Base-by-base conservation (phyloP, 179 eudicot species). In the Corrigiola litoralis region DNA sequence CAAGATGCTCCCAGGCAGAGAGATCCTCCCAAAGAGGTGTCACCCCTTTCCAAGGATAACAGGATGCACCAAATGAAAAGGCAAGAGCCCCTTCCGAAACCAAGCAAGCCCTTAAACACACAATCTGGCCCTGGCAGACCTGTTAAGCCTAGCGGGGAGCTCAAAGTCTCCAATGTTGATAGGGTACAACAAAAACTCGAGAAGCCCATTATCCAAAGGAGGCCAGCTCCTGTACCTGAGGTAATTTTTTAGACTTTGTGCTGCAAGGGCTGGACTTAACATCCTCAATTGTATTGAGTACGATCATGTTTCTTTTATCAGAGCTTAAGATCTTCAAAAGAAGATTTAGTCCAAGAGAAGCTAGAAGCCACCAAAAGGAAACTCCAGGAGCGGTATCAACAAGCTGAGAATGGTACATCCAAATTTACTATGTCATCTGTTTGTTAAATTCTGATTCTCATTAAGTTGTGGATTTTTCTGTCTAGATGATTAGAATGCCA, bases 381-480 rank as follows among this genome's bases (percentile, higher is more conserved):
- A 77, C 98, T 92, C 45, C 96, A 89, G 5, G 95, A 92, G 71
- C 81, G 98, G 12, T 89, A 92, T 70, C 95, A 89, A 80, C 85
- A 87, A 84, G 90, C 83, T 17, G 87, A 89, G 65, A 84, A 87
- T 63, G 98, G 98, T 92, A 49, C 7, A 77, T 74, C 23, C 48
- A 13, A 27, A 27, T 32, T 74, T 54, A 45, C 58, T 18, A 9
- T n/a, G 16, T 46, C 5, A 13, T 46, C 1, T 25, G 16, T 20
- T 10, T 12, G 5, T 25, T n/a, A 38, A 24, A 9, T 13, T 57
- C 18, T 6, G 27, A 46, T 42, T 34, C 33, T 49, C 46, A 49
- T 36, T 32, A 18, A 12, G 7, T 42, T 25, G 16, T 23, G 2
- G n/a, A 17, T 32, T 10, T 55, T 41, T 42, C 21, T 29, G 68